Conservation (phyloP, 1,284 basidiomycete genomes). For the Waitea zeae region DNA sequence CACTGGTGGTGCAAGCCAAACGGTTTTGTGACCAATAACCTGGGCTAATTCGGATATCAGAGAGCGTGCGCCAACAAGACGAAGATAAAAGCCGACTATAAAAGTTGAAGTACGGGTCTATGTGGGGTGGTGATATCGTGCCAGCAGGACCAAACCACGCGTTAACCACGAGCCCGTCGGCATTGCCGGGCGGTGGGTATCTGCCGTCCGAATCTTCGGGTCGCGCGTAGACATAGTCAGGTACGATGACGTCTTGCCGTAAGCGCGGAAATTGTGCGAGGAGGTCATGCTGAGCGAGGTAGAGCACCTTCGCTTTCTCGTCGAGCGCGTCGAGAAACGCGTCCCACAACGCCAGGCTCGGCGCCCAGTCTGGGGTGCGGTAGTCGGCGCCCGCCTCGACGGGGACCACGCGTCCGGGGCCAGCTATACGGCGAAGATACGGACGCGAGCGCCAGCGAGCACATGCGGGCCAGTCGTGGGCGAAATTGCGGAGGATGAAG, state of each 20-base stretch:
- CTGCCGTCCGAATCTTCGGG: conserved; percentile 28
- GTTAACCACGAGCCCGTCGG: conserved; percentile 61
- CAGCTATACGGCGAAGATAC: conserved; percentile 54
- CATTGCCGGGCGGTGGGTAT: conserved; percentile 55
- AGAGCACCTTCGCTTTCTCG: conserved; percentile 20
- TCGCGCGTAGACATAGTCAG: conserved; percentile 76
- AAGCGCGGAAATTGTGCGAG: conserved; percentile 74
- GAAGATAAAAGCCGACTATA: conserved; percentile 38
- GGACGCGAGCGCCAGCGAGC: conserved; percentile 48
- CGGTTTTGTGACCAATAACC: conserved; percentile 73
- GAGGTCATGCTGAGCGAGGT: conserved; percentile 85
- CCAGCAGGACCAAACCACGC: conserved; percentile 78
- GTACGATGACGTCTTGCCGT: conserved; percentile 55
- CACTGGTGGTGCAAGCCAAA: conserved; percentile 82
- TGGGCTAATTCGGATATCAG: conserved; percentile 59
- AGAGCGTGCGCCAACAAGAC: background rate
- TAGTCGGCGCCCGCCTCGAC: conserved; percentile 86
- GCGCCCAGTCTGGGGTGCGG: conserved; percentile 67
- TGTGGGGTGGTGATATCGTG: conserved; percentile 79
- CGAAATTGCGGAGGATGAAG: conserved; percentile 57
- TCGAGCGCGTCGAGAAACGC: conserved; percentile 44
- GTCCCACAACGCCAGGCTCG: conserved; percentile 66
- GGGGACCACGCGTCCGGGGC: conserved; percentile 73
- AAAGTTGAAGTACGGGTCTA: conserved; percentile 89
- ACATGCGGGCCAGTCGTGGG: conserved; percentile 54